Evolutionary conservation across 2,329 filamentous ascomycete genomes (phyloP).

Genomic region (Xylaria digitata): DNA sequence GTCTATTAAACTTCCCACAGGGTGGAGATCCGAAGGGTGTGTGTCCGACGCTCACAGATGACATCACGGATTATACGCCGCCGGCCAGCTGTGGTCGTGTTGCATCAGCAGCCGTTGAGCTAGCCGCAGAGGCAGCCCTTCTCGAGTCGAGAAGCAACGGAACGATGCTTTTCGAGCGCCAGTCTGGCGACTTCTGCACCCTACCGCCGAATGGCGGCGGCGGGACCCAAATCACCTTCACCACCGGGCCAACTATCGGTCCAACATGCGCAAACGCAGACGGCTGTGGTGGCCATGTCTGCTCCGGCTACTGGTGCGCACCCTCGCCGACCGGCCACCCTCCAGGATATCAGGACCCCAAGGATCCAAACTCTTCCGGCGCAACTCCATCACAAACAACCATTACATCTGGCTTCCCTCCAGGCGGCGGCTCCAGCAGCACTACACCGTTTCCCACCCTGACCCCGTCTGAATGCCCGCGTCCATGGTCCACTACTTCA

Average conservation of each 20-base stretch:
- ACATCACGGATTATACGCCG: conserved; percentile 13
- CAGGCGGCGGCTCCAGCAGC: too few relatives aligned
- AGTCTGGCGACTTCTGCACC: conserved; percentile 18
- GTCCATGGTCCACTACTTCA: too few relatives aligned
- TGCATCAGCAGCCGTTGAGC: too few relatives aligned
- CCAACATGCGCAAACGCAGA: conserved; percentile 35
- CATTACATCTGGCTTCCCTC: too few relatives aligned
- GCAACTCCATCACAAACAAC: too few relatives aligned
- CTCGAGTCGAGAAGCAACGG: background rate
- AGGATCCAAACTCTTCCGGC: conserved; percentile 37
- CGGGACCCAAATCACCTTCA: conserved; percentile 26
- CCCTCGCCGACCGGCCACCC: conserved; percentile 37
- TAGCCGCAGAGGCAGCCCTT: background rate
- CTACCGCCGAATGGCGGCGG: conserved; percentile 5
- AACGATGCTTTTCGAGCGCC: conserved; percentile 14
- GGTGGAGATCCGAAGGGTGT: conserved; percentile 8
- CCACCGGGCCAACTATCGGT: conserved; percentile 18
- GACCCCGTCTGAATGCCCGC: too few relatives aligned
- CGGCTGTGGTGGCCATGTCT: conserved; percentile 41
- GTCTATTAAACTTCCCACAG: conserved; percentile 15
- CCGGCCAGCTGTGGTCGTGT: background rate
- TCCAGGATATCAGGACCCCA: conserved; percentile 39
- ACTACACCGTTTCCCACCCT: too few relatives aligned
- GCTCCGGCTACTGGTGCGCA: conserved; percentile 41
- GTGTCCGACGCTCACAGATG: conserved; percentile 13